Conservation (phyloP, 345 rosid species). For the Lenwebbia sp. region DNA sequence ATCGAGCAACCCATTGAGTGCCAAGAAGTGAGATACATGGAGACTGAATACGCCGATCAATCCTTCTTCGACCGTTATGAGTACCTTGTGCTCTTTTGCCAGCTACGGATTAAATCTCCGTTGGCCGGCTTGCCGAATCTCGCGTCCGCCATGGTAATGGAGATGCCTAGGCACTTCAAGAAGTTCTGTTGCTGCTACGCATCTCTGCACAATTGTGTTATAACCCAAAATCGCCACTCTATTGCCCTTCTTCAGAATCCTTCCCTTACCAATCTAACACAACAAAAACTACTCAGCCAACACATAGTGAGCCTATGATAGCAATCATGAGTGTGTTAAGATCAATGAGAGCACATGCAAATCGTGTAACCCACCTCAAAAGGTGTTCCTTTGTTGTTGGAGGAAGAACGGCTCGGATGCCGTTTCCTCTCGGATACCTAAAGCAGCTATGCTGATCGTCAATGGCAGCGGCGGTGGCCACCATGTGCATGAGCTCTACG, state of each 20-base stretch:
- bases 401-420: constrained; percentile 27
- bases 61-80: constrained; percentile 44
- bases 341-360: neutral
- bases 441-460: constrained; percentile 44
- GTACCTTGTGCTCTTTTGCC: constrained; percentile 26
- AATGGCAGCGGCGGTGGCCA: constrained; percentile 43
- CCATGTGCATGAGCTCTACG: constrained; percentile 45
- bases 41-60: constrained; percentile 18
- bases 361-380: constrained; percentile 14
- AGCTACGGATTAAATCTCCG: constrained; percentile 17
- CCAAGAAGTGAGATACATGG: constrained; percentile 34
- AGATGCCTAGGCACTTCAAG: constrained; percentile 15
- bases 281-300: neutral
- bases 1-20: constrained; percentile 30
- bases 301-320: neutral
- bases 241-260: constrained; percentile 23
- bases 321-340: neutral
- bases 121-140: constrained; percentile 43
- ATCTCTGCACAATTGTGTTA: constrained; percentile 29
- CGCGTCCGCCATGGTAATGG: neutral
- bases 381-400: constrained; percentile 33
- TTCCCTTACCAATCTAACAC: constrained; percentile 34
- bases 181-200: constrained; percentile 23
- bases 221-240: constrained; percentile 36
- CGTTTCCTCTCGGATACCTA: constrained; percentile 44